Conservation (phyloP, 208 protist species). For the Trypanosoma rangeli region DNA sequence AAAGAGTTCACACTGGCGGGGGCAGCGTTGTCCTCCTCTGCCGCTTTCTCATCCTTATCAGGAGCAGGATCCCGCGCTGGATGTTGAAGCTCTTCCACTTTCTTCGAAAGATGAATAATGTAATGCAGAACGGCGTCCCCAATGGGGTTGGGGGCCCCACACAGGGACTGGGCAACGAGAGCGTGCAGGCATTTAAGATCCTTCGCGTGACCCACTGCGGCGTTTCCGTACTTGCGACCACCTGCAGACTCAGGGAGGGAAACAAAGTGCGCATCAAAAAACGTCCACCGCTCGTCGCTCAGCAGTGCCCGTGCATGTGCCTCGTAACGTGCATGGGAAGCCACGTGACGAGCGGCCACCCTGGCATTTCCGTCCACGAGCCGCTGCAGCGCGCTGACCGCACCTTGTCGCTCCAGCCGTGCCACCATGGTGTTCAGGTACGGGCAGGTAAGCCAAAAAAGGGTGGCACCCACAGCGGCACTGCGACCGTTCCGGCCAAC, state of each 20-base stretch:
- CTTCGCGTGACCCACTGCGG: slow-evolving; percentile 61
- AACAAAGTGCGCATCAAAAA: slow-evolving; percentile 71
- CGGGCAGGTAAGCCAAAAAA: slow-evolving; percentile 86
- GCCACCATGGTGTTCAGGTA: slow-evolving; percentile 77
- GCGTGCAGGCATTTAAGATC: slow-evolving; percentile 91
- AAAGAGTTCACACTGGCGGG: slow-evolving; percentile 5
- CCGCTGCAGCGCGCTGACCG: slow-evolving; percentile 36
- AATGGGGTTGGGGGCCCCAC: slow-evolving; percentile 58
- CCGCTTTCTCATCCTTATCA: neutral
- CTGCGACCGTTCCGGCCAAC: slow-evolving; percentile 60
- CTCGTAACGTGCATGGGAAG: slow-evolving; percentile 60
- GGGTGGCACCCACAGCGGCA: slow-evolving; percentile 73
- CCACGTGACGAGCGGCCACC: slow-evolving; percentile 37
- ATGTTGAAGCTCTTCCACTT: neutral
- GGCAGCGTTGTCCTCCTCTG: neutral
- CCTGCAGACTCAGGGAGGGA: slow-evolving; percentile 1
- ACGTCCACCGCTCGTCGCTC: slow-evolving; percentile 49
- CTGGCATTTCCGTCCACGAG: slow-evolving; percentile 29
- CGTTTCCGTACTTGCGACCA: slow-evolving; percentile 76
- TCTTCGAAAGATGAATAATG: slow-evolving; percentile 42
- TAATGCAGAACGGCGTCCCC: slow-evolving; percentile 63
- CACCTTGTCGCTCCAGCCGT: slow-evolving; percentile 65
- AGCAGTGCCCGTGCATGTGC: slow-evolving; percentile 43
- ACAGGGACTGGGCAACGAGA: slow-evolving; percentile 69
- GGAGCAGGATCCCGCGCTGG: neutral